Evolutionary conservation across 805 yeast genomes (phyloP).

Genomic region (Lipomyces spencermartinsiae): DNA sequence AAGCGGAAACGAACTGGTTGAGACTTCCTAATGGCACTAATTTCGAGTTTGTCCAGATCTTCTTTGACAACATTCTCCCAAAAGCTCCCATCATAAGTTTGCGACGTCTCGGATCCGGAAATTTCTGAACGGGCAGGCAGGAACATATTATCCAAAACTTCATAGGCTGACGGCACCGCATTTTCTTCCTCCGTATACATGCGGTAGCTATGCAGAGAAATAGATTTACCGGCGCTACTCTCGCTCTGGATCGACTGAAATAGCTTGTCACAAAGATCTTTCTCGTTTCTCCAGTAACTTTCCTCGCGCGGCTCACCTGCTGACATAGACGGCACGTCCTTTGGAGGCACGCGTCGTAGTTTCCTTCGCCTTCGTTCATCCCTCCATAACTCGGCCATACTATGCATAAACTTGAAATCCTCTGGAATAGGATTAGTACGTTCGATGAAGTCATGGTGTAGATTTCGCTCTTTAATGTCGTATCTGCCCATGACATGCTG

Average conservation of each 20-base stretch:
- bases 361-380: conserved; percentile 50
- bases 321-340: conserved; percentile 19
- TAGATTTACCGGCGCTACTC: neutral
- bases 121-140: neutral
- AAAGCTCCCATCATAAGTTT: conserved; percentile 22
- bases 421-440: conserved; percentile 26
- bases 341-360: neutral
- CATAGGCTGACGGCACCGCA: conserved; percentile 17
- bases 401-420: conserved; percentile 39
- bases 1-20: conserved; percentile 21
- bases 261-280: conserved; percentile 5
- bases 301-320: conserved; percentile 1
- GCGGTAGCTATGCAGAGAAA: neutral
- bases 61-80: conserved; percentile 21
- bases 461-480: conserved; percentile 52
- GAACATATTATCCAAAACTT: conserved; percentile 18
- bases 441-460: conserved; percentile 60
- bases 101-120: neutral
- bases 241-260: neutral
- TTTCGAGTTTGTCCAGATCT: conserved; percentile 15
- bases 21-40: conserved; percentile 45
- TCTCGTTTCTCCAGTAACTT: conserved; percentile 22
- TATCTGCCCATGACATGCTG: conserved; percentile 64
- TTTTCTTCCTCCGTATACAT: neutral
- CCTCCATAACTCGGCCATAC: conserved; percentile 56